These are phyloP conservation scores for Papiliotrema terrestris DNA, from an alignment of 1,284 basidiomycete species.

Conservation along the genomic window DNA sequence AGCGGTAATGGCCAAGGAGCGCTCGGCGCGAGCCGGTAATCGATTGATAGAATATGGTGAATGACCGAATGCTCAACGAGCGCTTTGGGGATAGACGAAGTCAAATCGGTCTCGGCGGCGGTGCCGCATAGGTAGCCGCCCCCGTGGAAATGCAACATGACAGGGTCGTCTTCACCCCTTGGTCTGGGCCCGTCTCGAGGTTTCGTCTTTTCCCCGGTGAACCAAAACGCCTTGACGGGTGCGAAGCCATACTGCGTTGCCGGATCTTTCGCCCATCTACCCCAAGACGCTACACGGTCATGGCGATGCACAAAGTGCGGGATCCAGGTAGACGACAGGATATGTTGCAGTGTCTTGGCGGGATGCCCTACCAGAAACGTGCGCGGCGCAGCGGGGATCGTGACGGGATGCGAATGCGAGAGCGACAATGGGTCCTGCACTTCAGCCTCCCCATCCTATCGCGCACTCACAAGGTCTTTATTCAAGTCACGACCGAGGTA, in stretches of 20 bases:
- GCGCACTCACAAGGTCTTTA: conserved; percentile 22
- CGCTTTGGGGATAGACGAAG: conserved; percentile 33
- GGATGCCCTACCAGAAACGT: conserved; percentile 34
- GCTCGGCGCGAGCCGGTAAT: conserved; percentile 35
- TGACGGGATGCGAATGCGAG: conserved; percentile 33
- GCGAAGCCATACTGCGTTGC: conserved; percentile 26
- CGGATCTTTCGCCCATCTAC: conserved; percentile 25
- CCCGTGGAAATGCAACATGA: conserved; percentile 41
- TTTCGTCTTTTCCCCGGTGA: conserved; percentile 26
- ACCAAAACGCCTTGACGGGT: conserved; percentile 41
- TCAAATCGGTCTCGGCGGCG: conserved; percentile 39
- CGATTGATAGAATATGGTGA: conserved; percentile 40
- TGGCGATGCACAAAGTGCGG: conserved; percentile 30
- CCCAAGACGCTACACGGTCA: conserved; percentile 16
- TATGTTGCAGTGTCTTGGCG: conserved; percentile 18
- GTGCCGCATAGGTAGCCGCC: conserved; percentile 44
- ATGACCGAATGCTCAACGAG: conserved; percentile 37
- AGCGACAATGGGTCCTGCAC: conserved; percentile 27
- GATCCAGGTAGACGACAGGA: conserved; percentile 26
- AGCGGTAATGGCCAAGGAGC: conserved; percentile 61
- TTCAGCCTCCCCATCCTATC: background rate
- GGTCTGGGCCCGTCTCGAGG: conserved; percentile 6
- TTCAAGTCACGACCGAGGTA: conserved; percentile 37
- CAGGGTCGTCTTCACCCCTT: conserved; percentile 29
- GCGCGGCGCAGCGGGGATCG: conserved; percentile 29